Percentiles rank a stretch among this genome's conserved stretches.
These are phyloP conservation scores for Kokia cookei DNA, from an alignment of 441 rosid species.

Conservation along the genomic window DNA sequence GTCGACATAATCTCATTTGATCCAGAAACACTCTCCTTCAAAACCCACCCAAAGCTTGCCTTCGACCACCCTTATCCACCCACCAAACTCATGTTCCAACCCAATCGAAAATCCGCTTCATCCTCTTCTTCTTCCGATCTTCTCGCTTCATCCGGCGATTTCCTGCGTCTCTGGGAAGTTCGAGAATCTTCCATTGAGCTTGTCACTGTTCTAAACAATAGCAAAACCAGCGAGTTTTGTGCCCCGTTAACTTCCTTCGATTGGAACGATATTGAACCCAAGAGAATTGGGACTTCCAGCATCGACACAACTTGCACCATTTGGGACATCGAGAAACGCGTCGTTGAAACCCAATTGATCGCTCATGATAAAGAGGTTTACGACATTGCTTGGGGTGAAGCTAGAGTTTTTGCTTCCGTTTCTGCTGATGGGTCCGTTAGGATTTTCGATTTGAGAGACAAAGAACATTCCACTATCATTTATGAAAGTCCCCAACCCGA, in stretches of 20 bases:
- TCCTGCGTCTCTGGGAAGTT: conserved; percentile 81
- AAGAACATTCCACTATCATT: conserved; percentile 88
- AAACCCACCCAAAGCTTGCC: conserved; percentile 51
- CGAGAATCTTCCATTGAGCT: conserved; percentile 49
- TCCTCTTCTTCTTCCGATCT: conserved; percentile 31
- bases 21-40: conserved; percentile 54
- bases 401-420: conserved; percentile 85
- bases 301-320: conserved; percentile 92
- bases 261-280: conserved; percentile 92
- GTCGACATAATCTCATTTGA: conserved; percentile 80
- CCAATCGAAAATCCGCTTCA: conserved; percentile 24
- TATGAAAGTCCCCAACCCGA: conserved; percentile 92
- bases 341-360: conserved; percentile 83
- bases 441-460: conserved; percentile 82
- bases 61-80: conserved; percentile 88
- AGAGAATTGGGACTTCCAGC: conserved; percentile 83
- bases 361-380: conserved; percentile 96
- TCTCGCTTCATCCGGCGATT: conserved; percentile 86
- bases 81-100: conserved; percentile 85
- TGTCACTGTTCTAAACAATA: conserved; percentile 66
- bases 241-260: conserved; percentile 96
- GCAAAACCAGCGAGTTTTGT: conserved; percentile 80
- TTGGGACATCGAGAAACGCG: conserved; percentile 82
- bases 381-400: conserved; percentile 96
- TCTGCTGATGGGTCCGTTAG: conserved; percentile 95